These are phyloP conservation scores for Torrubiella hemipterigena DNA, from an alignment of 2,329 filamentous ascomycete species.

Conservation along the genomic window DNA sequence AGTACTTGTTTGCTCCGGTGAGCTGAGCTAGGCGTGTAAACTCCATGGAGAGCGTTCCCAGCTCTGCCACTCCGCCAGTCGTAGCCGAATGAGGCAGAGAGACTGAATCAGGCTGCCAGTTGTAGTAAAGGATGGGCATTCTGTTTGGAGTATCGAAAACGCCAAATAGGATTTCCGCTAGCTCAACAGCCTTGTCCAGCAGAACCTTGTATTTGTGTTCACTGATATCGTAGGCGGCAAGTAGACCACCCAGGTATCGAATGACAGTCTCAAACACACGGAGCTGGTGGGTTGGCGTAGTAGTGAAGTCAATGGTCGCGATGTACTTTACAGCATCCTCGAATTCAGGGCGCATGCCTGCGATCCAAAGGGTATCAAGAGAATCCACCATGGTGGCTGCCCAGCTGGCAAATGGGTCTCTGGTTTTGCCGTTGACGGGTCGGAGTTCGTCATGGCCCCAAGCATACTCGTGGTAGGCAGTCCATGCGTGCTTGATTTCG, in stretches of 20 bases:
- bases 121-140: slow-evolving; percentile 76
- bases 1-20: slow-evolving; percentile 71
- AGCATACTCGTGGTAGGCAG: slow-evolving; percentile 66
- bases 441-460: slow-evolving; percentile 80
- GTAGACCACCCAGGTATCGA: slow-evolving; percentile 74
- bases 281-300: slow-evolving; percentile 46
- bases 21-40: slow-evolving; percentile 83
- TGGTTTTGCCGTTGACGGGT: slow-evolving; percentile 54
- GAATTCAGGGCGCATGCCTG: slow-evolving; percentile 68
- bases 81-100: slow-evolving; percentile 52
- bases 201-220: slow-evolving; percentile 49
- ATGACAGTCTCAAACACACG: slow-evolving; percentile 92
- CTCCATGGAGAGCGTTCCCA: slow-evolving; percentile 74
- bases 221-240: slow-evolving; percentile 80
- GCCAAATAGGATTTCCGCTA: slow-evolving; percentile 70
- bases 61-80: slow-evolving; percentile 50
- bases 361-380: slow-evolving; percentile 79
- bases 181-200: slow-evolving; percentile 65
- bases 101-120: slow-evolving; percentile 57
- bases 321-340: slow-evolving; percentile 62
- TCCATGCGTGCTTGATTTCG: slow-evolving; percentile 70
- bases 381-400: slow-evolving; percentile 76
- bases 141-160: slow-evolving; percentile 88
- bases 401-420: slow-evolving; percentile 86
- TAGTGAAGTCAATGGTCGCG: slow-evolving; percentile 71